These are phyloP conservation scores for Gossypium trilobum DNA, from an alignment of 441 rosid genomes.

Conservation along the genomic window DNA sequence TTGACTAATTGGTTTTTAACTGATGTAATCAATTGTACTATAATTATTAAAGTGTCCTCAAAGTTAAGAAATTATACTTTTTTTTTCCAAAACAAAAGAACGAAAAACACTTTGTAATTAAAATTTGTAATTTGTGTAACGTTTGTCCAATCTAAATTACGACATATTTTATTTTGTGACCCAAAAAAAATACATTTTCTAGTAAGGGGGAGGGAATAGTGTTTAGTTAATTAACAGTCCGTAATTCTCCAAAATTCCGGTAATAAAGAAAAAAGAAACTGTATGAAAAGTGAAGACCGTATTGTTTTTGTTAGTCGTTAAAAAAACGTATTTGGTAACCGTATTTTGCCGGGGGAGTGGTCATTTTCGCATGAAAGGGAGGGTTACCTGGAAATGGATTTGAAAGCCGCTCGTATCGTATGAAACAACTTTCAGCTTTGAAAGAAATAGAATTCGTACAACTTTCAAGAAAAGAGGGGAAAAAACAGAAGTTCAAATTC, in stretches of 20 bases:
- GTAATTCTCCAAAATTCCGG: not conserved
- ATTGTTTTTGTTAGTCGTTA: not conserved
- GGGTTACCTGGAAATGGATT: slow-evolving; percentile 23
- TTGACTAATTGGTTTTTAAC: not conserved
- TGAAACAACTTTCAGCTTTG: slow-evolving; percentile 8
- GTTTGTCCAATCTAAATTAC: too few relatives aligned
- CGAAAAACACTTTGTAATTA: too few relatives aligned
- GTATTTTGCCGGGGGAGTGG: not conserved
- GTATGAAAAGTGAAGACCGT: not conserved
- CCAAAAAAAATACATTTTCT: too few relatives aligned
- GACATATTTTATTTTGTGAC: too few relatives aligned
- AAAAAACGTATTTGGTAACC: not conserved
- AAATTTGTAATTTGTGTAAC: too few relatives aligned
- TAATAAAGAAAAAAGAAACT: too few relatives aligned
- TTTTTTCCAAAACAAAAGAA: too few relatives aligned
- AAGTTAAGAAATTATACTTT: not conserved
- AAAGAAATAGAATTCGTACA: not conserved
- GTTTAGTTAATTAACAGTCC: not conserved
- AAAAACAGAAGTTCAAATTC: not conserved
- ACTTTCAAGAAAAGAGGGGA: not conserved
- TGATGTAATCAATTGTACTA: not conserved
- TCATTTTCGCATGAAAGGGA: not conserved
- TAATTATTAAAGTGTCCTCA: not conserved
- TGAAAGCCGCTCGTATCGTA: slow-evolving; percentile 23
- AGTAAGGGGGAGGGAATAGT: not conserved